Percentiles rank a stretch among this genome's conserved stretches.
These are phyloP conservation scores for Canna indica DNA, from an alignment of 176 grass and related monocot species.

Conservation along the genomic window DNA sequence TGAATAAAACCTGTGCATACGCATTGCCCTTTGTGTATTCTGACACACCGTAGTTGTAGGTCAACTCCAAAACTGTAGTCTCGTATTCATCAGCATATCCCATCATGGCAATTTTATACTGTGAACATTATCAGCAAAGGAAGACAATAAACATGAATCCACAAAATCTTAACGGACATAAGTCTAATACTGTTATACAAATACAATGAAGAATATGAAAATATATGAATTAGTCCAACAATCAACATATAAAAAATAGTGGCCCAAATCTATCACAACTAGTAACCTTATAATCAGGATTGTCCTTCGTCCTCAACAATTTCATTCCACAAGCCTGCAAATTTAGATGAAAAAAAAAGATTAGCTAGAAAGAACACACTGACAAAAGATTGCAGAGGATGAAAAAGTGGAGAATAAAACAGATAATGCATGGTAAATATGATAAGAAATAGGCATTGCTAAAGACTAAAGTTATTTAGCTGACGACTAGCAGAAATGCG, in stretches of 20 bases:
- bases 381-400: neutral
- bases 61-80: constrained; percentile 80
- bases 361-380: constrained; percentile 1
- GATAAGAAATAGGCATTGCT: too few species aligned
- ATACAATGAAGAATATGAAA: neutral
- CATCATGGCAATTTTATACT: constrained; percentile 90
- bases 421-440: too few species aligned
- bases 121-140: neutral
- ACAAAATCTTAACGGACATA: too few species aligned
- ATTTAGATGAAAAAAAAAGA: neutral
- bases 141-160: constrained; percentile 2
- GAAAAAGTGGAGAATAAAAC: neutral
- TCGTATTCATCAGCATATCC: constrained; percentile 73
- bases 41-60: constrained; percentile 83
- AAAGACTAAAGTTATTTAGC: too few species aligned
- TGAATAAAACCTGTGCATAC: constrained; percentile 68
- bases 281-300: constrained; percentile 76
- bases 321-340: constrained; percentile 86
- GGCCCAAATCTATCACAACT: neutral
- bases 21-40: constrained; percentile 95
- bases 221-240: neutral
- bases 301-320: constrained; percentile 82
- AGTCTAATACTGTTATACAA: too few species aligned
- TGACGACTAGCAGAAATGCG: too few species aligned
- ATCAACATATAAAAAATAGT: too few species aligned